phyloP scores from a whole-genome alignment of 2,329 filamentous ascomycete genomes.

The Alternaria brassicicola region DNA sequence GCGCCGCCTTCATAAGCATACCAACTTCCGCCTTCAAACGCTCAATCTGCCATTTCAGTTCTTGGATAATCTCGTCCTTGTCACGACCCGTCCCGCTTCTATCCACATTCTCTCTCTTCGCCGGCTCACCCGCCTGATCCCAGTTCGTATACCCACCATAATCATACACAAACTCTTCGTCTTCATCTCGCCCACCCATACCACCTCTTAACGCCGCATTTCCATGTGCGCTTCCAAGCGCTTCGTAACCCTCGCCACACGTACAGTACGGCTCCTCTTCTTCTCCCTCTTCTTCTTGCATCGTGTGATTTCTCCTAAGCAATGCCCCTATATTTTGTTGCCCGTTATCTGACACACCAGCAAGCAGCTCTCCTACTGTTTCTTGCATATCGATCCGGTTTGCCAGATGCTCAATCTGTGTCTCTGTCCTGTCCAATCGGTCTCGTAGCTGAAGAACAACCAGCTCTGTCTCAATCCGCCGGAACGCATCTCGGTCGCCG shows the following conservation, averaged over 20 bases:
- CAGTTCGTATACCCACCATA: conserved; percentile 6
- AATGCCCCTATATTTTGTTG: not conserved
- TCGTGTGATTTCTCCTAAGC: not conserved
- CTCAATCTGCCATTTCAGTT: not conserved
- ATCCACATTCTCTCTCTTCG: too few species aligned
- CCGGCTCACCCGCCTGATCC: not conserved
- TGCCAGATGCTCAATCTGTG: not conserved
- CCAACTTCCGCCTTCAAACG: not conserved
- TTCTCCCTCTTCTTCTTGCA: not conserved
- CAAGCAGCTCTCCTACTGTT: not conserved
- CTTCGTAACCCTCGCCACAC: not conserved
- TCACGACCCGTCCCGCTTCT: not conserved
- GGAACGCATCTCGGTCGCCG: not conserved
- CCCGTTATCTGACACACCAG: not conserved
- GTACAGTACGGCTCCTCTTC: not conserved
- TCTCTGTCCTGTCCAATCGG: not conserved
- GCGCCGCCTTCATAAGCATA: not conserved
- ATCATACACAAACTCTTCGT: conserved; percentile 9
- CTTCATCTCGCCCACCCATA: conserved; percentile 9
- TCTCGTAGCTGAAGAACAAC: not conserved
- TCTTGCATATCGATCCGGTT: not conserved
- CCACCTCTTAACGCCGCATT: not conserved
- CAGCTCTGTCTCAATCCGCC: not conserved
- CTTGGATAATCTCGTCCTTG: not conserved
- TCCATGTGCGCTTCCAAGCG: not conserved